phyloP scores from a whole-genome alignment of 2,329 filamentous ascomycete genomes.

The Cercospora zeina region DNA sequence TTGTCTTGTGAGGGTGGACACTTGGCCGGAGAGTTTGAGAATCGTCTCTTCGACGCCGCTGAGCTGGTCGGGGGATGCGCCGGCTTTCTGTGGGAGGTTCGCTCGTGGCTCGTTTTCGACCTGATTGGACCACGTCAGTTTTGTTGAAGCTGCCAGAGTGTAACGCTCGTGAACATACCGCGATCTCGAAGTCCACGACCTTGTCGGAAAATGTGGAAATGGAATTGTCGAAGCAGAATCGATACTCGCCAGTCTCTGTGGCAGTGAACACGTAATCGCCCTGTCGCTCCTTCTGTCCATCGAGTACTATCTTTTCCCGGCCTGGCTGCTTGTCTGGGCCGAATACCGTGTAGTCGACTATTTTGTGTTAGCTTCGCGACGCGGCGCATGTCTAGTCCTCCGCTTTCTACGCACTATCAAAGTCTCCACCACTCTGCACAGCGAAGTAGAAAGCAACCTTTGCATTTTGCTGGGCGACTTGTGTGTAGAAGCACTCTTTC shows the following conservation, averaged over 20 bases:
- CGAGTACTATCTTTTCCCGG: constrained; percentile 71
- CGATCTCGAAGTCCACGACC: constrained; percentile 95
- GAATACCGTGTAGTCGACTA: constrained; percentile 81
- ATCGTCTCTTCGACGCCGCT: constrained; percentile 87
- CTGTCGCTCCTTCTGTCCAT: constrained; percentile 87
- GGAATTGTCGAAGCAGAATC: constrained; percentile 97
- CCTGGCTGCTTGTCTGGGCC: constrained; percentile 61
- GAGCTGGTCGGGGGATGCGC: constrained; percentile 84
- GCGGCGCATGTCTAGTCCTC: background rate
- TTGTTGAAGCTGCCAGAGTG: background rate
- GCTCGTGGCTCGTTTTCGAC: constrained; percentile 86
- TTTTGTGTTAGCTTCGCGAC: background rate
- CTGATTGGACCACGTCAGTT: constrained; percentile 49
- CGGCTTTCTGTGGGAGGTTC: constrained; percentile 82
- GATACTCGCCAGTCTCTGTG: constrained; percentile 82
- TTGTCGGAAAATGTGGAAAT: constrained; percentile 99
- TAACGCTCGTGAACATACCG: constrained; percentile 57
- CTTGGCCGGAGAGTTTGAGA: constrained; percentile 87
- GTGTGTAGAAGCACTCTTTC: constrained; percentile 91
- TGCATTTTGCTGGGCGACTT: constrained; percentile 72
- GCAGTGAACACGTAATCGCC: constrained; percentile 98
- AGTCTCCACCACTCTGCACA: constrained; percentile 97
- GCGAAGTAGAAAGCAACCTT: constrained; percentile 99
- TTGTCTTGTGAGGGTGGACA: constrained; percentile 92
- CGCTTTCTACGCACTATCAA: constrained; percentile 59